Evolutionary conservation across 2,329 filamentous ascomycete genomes (phyloP), one percentile per base, ranked within the genome.

Genomic region (Microsporum ferrugineum): DNA sequence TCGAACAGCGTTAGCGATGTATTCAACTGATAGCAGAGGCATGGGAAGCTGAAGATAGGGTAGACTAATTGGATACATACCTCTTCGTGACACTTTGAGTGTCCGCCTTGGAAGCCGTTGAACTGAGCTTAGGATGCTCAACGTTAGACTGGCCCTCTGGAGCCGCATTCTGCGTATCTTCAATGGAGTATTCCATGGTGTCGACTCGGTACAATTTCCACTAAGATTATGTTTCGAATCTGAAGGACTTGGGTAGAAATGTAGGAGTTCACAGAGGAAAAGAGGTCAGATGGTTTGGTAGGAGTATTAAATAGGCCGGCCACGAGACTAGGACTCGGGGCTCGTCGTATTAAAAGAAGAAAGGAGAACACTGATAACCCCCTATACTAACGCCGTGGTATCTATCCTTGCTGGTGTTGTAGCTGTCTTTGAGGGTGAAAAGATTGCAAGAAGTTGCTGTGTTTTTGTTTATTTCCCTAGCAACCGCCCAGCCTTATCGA

Each of bases 71-170:
- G 33, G 29, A 38, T 33, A 55, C 76, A 59, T 76, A 91, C 88
- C 88, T 83, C 78, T 91, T 91, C 63, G 85, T 87, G 60, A 90
- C 88, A 73, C 86, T 89, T 71, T 88, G 86, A 41, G 84, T 82
- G 72, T 90, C 87, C 57, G 80, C 78, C 34, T 80, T 84, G 66
- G 82, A 80, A 58, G 79, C 73, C 55, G 78, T 77, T 64, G 79
- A 77, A 62, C 68, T 72, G 63, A 87, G 78, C 77, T 88, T 88
- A 62, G 82, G 78, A 61, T 83, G 80, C 69, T 85, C 80, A 61
- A 81, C 76, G 67, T 71, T 67, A 51, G 70, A 71, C 38, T 72
- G 63, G 43, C 79, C 81, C 67, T 84, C 84, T 34, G 84, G 84
- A 29, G 82, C 82, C 60, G 86, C 79, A 75, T 87, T 89, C 73